Conservation (phyloP, 164 flowering plant species). For the Akebia trifoliata region DNA sequence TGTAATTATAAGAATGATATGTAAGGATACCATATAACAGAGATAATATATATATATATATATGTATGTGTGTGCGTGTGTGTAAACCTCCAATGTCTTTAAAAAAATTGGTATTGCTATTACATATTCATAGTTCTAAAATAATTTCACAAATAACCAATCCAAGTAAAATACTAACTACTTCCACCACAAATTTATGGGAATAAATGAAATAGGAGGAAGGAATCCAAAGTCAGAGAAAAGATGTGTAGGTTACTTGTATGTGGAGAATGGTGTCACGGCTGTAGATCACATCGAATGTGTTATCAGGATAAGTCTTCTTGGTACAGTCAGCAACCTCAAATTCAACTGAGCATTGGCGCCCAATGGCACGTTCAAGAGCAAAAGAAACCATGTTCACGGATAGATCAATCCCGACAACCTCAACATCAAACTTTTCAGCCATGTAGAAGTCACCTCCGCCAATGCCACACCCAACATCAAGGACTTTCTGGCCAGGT, state of each 20-base stretch:
- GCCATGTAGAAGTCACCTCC: slow-evolving; percentile 99
- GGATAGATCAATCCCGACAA: slow-evolving; percentile 92
- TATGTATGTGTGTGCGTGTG: too few species aligned
- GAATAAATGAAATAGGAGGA: background rate
- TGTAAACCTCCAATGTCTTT: too few species aligned
- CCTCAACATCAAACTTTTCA: slow-evolving; percentile 75
- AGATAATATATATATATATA: too few species aligned
- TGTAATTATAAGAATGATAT: too few species aligned
- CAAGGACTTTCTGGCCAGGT: slow-evolving; percentile 95
- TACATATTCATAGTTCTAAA: too few species aligned
- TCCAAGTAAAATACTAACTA: too few species aligned
- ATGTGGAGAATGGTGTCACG: slow-evolving; percentile 97
- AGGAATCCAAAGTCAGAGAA: background rate
- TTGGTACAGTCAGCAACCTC: slow-evolving; percentile 96
- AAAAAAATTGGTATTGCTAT: too few species aligned
- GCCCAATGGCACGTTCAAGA: slow-evolving; percentile 92
- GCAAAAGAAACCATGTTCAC: slow-evolving; percentile 95
- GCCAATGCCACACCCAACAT: slow-evolving; percentile 99
- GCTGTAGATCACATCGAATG: slow-evolving; percentile 93
- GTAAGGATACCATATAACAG: too few species aligned
- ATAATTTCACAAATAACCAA: too few species aligned
- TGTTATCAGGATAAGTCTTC: slow-evolving; percentile 64
- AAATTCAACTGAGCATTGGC: slow-evolving; percentile 83
- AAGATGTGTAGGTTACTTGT: slow-evolving; percentile 40
- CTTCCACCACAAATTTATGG: too few species aligned